Evolutionary conservation across 371 early-diverging fungal species (phyloP), one percentile per base, ranked within the genome.

Genomic region (Lichtheimia ramosa): DNA sequence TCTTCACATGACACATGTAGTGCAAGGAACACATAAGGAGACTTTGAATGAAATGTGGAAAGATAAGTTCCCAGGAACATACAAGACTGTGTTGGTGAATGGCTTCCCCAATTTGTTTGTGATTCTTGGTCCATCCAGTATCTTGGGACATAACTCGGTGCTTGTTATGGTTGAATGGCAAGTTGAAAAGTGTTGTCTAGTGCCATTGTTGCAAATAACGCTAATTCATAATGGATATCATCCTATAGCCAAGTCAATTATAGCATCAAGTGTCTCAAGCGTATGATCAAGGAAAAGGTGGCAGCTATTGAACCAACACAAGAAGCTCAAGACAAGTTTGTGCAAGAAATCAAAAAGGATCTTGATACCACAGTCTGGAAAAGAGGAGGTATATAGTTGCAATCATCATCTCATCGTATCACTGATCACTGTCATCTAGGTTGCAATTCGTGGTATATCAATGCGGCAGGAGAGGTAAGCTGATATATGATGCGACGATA

Each of bases 71-170:
- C 62, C 61, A 5, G 62, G 66, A 23, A 64, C 73, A 16, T 62
- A 62, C 51, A 62, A 62, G 49, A 63, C 70, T 5, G 64, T 63
- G 8, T 58, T 58, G 0, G 51, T 69, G 10, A 54, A 66, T 51
- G 73, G 68, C 16, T 82, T 67, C 56, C 83, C 83, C 18, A 82
- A 82, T 54, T 55, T 77, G 5, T 82, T 73, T 51, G 8, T 68
- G 5, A 41, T 77, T 7, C 64, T 77, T 28, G 83, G 78, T 15
- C 80, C 83, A 13, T 60, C 70, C 18, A 49, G 69, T n/a, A 75
- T 73, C 0, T 54, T 77, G 1, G 83, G 78, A 5, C 75, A 75
- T 39, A 63, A 64, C 23, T 65, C 66, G 5, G 63, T 61, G 1
- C 39, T 41, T 5, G 15, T 40, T 10, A 62, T 58, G 34, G 41